Base-by-base conservation (phyloP, 148 eudicot genomes). In the Linanthus parryae region DNA sequence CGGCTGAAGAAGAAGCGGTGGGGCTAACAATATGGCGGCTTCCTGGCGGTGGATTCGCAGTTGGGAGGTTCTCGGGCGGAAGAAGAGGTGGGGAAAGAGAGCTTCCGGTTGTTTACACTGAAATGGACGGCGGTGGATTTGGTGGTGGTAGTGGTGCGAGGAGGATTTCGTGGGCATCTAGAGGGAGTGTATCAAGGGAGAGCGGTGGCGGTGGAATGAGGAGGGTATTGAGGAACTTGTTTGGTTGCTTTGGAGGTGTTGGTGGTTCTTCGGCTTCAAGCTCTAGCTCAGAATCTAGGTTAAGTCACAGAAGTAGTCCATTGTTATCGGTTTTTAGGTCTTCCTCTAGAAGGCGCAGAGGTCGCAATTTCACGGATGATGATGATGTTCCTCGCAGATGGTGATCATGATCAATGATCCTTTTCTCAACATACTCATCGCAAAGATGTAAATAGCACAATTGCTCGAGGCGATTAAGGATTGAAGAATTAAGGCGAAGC, bases 1-100 rank as follows among this genome's bases (percentile, higher is more conserved):
- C 49, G 6, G 63, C 59, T 34, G 96, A 82, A 16, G 95, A 81
- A 19, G 98, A 82, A 47, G 59, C 91, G 0, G 96, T 88, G 15
- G 99, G 99, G 54, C 55, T 92, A 49, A 92, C 99, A 0, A 92
- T 92, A 48, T 92, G 99, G 99, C 69, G 99, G 65, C 56, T 92
- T 40, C 96, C 99, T 0, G 94, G 96, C 8, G 96, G 96, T 0
- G 90, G 90, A 14, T 83, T 79, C 63, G 84, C 84, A 0, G 84
- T 79, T 10, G 84, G 84, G 44, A 71, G 84, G 61, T 79, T 79
- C 46, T 43, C 80, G 0, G 83, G 80, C 3, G 95, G 87, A 16
- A 50, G 83, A 54, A 62, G 92, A 64, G 87, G 85, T 0, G 97
- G 83, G 0, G 95, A 79, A 68, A 70, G 96, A 28, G 98, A 80